Conservation (phyloP, 192 early-diverging fungal genomes). For the Umbelopsis sp. region DNA sequence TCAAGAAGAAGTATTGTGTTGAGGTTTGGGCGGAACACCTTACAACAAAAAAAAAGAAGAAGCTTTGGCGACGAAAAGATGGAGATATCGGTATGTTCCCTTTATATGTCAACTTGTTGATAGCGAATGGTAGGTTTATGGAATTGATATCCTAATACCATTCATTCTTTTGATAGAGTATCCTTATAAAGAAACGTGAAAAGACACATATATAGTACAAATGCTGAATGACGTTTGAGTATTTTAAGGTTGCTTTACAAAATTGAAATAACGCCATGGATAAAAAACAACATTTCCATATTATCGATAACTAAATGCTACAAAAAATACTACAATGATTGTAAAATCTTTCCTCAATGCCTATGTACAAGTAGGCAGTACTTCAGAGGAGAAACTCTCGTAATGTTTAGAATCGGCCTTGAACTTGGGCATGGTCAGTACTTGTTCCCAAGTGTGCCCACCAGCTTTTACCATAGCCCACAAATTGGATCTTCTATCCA, state of each 20-base stretch:
- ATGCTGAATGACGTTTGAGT: neutral
- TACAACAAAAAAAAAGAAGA: conserved; percentile 75
- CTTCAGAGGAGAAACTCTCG: neutral
- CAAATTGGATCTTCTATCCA: neutral
- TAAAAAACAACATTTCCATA: no score
- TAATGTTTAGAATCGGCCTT: neutral
- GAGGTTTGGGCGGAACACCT: conserved; percentile 77
- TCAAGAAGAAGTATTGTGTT: conserved; percentile 80
- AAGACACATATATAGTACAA: neutral
- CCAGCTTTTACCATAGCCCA: neutral
- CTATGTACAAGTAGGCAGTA: neutral
- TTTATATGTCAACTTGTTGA: neutral
- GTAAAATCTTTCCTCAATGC: no score
- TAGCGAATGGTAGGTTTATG: neutral
- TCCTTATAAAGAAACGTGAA: conserved; percentile 31
- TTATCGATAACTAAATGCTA: no score
- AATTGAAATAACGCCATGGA: no score
- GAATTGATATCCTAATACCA: neutral
- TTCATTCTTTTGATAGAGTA: conserved; percentile 20
- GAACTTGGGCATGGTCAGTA: conserved; percentile 2
- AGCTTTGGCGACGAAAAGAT: conserved; percentile 85
- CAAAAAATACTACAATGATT: no score
- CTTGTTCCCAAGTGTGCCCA: conserved; percentile 5
- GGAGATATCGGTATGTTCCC: conserved; percentile 25
- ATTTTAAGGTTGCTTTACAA: neutral